Percentiles rank a stretch among this genome's conserved stretches.
Evolutionary conservation across 2,329 filamentous ascomycete species (phyloP).

Genomic region (Elsinoe necatrix): DNA sequence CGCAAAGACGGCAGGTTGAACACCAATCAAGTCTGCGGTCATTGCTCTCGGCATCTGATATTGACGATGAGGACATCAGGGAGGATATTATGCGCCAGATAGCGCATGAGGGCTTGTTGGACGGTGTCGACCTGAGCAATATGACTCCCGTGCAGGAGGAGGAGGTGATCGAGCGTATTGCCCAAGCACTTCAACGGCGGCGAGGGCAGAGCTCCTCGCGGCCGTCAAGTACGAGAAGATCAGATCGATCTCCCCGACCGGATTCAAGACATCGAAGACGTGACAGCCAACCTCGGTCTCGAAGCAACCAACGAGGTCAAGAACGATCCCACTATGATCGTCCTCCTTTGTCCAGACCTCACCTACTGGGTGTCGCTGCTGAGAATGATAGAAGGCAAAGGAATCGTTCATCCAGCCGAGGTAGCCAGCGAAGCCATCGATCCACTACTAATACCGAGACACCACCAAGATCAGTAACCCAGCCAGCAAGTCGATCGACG

Average conservation of each 20-base stretch:
- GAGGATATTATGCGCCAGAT: constrained; percentile 85
- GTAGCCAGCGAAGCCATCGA: constrained; percentile 23
- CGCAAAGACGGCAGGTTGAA: constrained; percentile 54
- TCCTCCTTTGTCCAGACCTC: constrained; percentile 41
- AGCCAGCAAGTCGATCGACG: constrained; percentile 53
- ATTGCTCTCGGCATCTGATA: constrained; percentile 69
- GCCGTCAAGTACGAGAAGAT: background rate
- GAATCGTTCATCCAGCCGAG: constrained; percentile 38
- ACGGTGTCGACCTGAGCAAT: constrained; percentile 82
- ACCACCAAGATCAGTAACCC: constrained; percentile 32
- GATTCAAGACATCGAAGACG: constrained; percentile 2
- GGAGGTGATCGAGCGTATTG: constrained; percentile 82
- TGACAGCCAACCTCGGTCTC: constrained; percentile 27
- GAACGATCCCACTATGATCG: constrained; percentile 24
- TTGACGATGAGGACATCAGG: constrained; percentile 72
- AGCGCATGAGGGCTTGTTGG: constrained; percentile 74
- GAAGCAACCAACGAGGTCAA: constrained; percentile 27
- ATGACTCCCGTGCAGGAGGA: constrained; percentile 78
- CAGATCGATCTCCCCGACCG: background rate
- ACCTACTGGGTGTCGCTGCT: constrained; percentile 36
- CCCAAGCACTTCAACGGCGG: constrained; percentile 66
- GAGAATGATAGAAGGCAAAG: constrained; percentile 22
- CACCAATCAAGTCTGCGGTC: constrained; percentile 86
- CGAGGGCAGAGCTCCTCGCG: constrained; percentile 33
- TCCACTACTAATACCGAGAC: constrained; percentile 35